These are phyloP conservation scores for Sugiyamaella xylanicola DNA, from an alignment of 1,139 yeast genomes.

Conservation along the genomic window DNA sequence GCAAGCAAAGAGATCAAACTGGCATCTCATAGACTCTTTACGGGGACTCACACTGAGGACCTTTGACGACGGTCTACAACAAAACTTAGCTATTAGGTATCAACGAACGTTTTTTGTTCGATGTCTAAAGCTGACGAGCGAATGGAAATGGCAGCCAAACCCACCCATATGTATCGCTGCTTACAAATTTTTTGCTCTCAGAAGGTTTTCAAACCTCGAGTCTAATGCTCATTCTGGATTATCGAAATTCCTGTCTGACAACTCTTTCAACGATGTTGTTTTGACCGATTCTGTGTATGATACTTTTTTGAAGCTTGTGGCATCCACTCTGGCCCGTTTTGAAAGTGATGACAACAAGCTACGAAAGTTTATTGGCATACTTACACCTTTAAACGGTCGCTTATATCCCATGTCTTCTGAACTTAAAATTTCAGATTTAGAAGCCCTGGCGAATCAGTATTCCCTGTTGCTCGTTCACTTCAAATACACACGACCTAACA, in stretches of 20 bases:
- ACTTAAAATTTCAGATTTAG: conserved; percentile 25
- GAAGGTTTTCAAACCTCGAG: conserved; percentile 13
- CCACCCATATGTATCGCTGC: not conserved
- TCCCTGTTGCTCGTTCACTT: conserved; percentile 28
- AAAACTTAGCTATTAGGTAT: conserved; percentile 3
- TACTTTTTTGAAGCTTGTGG: conserved; percentile 26
- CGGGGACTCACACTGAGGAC: not conserved
- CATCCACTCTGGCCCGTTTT: conserved; percentile 19
- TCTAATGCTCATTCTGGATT: conserved; percentile 2
- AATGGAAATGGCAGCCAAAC: conserved; percentile 14
- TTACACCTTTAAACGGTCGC: conserved; percentile 27
- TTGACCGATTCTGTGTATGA: conserved; percentile 24
- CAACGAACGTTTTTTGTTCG: conserved; percentile 16
- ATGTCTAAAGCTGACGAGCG: conserved; percentile 8
- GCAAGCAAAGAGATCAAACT: not conserved
- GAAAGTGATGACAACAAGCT: conserved; percentile 10
- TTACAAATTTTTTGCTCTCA: conserved; percentile 14
- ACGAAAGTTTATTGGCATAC: conserved; percentile 24
- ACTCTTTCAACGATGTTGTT: not conserved
- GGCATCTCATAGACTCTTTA: conserved; percentile 4
- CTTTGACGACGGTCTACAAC: conserved; percentile 10
- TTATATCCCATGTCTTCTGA: conserved; percentile 23
- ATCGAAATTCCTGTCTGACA: not conserved
- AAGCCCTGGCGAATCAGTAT: conserved; percentile 29
- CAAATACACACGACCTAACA: conserved; percentile 18